These are phyloP conservation scores for Oryza rufipogon DNA, from an alignment of 176 grass and related monocot species.

Conservation along the genomic window DNA sequence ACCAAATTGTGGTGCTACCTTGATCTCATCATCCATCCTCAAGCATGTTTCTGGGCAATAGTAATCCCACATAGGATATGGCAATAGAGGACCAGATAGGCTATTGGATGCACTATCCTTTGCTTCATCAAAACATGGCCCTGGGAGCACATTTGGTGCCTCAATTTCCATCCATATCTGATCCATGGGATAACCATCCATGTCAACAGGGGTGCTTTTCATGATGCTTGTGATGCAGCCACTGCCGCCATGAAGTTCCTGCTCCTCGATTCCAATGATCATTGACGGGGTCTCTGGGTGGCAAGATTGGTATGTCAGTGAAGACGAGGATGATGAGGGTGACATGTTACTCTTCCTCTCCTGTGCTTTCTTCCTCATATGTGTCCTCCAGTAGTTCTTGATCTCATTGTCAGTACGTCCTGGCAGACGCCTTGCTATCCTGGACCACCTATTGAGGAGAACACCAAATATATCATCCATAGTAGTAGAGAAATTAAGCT, in stretches of 20 bases:
- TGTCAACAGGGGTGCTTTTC: constrained; percentile 43
- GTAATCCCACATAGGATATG: constrained; percentile 48
- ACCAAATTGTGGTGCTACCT: constrained; percentile 46
- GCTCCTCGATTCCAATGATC: constrained; percentile 27
- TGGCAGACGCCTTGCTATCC: constrained; percentile 73
- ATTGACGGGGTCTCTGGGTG: constrained; percentile 39
- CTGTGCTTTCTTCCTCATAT: constrained; percentile 97
- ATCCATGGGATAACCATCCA: constrained; percentile 79
- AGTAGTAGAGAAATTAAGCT: not conserved
- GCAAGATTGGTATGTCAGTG: constrained; percentile 65
- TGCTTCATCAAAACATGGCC: constrained; percentile 19
- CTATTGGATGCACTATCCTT: constrained; percentile 37
- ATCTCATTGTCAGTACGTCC: constrained; percentile 95
- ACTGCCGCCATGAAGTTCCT: constrained; percentile 46
- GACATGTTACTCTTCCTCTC: constrained; percentile 74
- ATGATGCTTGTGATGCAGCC: constrained; percentile 62
- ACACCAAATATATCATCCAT: constrained; percentile 14
- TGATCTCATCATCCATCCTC: constrained; percentile 71
- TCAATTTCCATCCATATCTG: constrained; percentile 94
- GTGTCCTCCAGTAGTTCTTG: constrained; percentile 97
- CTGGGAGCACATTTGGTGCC: constrained; percentile 38
- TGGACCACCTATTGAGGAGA: constrained; percentile 70
- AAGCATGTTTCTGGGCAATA: constrained; percentile 49
- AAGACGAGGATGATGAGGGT: constrained; percentile 72
- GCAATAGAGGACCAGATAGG: constrained; percentile 35